These are phyloP conservation scores for Verbascum thapsus DNA, from an alignment of 257 asterid genomes.

Conservation along the genomic window DNA sequence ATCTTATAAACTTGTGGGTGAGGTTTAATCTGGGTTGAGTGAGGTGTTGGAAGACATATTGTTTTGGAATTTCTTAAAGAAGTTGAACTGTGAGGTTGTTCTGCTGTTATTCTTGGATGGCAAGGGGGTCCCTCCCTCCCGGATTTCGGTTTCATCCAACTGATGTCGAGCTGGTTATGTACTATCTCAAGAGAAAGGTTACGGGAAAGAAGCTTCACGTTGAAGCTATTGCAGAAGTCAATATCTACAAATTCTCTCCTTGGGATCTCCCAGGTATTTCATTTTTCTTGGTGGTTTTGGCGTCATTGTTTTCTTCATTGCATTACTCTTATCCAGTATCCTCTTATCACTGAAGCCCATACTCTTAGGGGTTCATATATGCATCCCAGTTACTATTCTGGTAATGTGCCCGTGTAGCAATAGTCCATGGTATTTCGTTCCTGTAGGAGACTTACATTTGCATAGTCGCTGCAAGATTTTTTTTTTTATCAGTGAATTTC, in stretches of 20 bases:
- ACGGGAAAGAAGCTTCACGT: slow-evolving; percentile 58
- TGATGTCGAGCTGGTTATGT: slow-evolving; percentile 74
- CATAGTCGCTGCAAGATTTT: neutral
- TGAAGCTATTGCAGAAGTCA: slow-evolving; percentile 80
- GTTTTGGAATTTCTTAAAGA: slow-evolving; percentile 20
- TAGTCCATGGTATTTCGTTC: neutral
- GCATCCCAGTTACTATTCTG: neutral
- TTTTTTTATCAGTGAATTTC: neutral
- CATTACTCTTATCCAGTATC: neutral
- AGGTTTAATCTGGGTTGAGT: slow-evolving; percentile 25
- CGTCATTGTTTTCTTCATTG: neutral
- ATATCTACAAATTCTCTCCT: slow-evolving; percentile 72
- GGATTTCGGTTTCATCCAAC: slow-evolving; percentile 96
- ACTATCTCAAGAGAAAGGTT: slow-evolving; percentile 76
- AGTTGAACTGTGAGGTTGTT: slow-evolving; percentile 27
- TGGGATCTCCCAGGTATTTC: slow-evolving; percentile 91
- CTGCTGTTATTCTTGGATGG: slow-evolving; percentile 34
- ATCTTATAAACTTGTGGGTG: slow-evolving; percentile 13
- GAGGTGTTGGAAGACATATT: slow-evolving; percentile 22
- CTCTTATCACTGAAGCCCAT: neutral
- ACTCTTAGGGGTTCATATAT: neutral
- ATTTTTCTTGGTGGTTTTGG: neutral
- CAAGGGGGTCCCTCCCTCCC: slow-evolving; percentile 58
- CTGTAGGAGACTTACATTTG: neutral
- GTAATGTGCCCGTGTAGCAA: no score